A percentile compares a stretch with the other conserved stretches of the same genome.
These are phyloP conservation scores for Rhodocollybia butyracea DNA, from an alignment of 768 basidiomycete species.

Conservation along the genomic window DNA sequence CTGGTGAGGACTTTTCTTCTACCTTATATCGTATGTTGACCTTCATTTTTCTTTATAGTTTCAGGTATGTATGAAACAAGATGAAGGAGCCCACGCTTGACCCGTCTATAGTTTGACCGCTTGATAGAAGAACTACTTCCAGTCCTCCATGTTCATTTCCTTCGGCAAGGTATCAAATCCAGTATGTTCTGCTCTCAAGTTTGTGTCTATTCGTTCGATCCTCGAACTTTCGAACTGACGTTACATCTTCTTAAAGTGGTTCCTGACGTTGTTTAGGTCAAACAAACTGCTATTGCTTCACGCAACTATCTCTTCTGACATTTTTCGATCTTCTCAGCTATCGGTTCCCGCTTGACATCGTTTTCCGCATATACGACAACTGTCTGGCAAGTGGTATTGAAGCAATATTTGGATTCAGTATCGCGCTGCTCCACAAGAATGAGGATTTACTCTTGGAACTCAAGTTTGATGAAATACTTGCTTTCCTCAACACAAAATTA, in stretches of 20 bases:
- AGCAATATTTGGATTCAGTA: constrained; percentile 93
- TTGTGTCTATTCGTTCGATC: no score
- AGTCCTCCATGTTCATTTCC: constrained; percentile 88
- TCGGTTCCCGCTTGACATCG: constrained; percentile 92
- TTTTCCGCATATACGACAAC: constrained; percentile 95
- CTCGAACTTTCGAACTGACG: no score
- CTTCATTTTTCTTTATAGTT: constrained; percentile 36
- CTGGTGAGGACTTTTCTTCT: constrained; percentile 47
- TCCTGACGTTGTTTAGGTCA: constrained; percentile 96
- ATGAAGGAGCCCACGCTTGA: background rate
- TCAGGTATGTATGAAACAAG: constrained; percentile 39
- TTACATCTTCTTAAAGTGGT: no score
- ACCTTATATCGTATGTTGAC: no score
- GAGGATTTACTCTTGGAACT: constrained; percentile 74
- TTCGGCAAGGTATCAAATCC: constrained; percentile 92
- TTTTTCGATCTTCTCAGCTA: background rate
- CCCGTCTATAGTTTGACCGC: constrained; percentile 74
- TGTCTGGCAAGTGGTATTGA: constrained; percentile 96
- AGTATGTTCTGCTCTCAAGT: constrained; percentile 99
- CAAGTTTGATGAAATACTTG: constrained; percentile 89
- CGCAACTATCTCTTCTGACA: constrained; percentile 15
- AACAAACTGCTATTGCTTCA: no score
- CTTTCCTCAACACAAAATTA: constrained; percentile 64
- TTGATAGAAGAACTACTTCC: constrained; percentile 90
- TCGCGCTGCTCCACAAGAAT: constrained; percentile 83